Evolutionary conservation across 2,329 filamentous ascomycete species (phyloP).

Genomic region (Claviceps pazoutovae): DNA sequence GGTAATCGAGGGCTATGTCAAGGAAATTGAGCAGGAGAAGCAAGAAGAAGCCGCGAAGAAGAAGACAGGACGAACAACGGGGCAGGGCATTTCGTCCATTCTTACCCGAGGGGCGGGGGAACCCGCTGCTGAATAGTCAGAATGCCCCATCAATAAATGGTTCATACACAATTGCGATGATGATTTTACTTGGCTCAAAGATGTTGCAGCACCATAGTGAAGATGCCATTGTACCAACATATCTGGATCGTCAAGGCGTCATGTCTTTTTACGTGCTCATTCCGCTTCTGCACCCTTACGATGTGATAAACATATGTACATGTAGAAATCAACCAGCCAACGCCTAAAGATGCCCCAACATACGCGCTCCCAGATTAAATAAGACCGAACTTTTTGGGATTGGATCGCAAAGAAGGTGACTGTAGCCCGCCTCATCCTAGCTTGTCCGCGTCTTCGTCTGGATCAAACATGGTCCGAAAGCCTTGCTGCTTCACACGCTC

Average conservation of each 20-base stretch:
- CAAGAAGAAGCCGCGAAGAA: slow-evolving; percentile 96
- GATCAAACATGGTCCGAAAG: slow-evolving; percentile 57
- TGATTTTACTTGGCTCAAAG: neutral
- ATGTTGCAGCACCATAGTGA: slow-evolving; percentile 12
- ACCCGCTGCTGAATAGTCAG: slow-evolving; percentile 22
- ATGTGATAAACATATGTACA: slow-evolving; percentile 11
- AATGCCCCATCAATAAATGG: slow-evolving; percentile 1
- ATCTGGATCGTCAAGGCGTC: slow-evolving; percentile 4
- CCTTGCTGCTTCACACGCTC: slow-evolving; percentile 54
- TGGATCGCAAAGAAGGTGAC: neutral
- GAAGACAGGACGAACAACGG: slow-evolving; percentile 68
- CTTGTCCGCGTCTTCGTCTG: slow-evolving; percentile 59
- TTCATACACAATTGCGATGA: neutral
- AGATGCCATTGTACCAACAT: slow-evolving; percentile 24
- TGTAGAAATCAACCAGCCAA: slow-evolving; percentile 14
- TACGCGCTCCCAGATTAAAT: neutral
- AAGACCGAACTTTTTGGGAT: neutral
- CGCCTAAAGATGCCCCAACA: slow-evolving; percentile 14
- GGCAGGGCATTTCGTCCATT: slow-evolving; percentile 57
- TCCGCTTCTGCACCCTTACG: neutral
- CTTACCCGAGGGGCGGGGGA: slow-evolving; percentile 47
- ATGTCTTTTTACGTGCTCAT: slow-evolving; percentile 1
- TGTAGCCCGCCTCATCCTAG: slow-evolving; percentile 43
- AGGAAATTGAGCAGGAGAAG: slow-evolving; percentile 98
- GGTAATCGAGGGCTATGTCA: slow-evolving; percentile 93